Conservation (phyloP, 2,329 filamentous ascomycete species). For the Aureobasidium sp. region DNA sequence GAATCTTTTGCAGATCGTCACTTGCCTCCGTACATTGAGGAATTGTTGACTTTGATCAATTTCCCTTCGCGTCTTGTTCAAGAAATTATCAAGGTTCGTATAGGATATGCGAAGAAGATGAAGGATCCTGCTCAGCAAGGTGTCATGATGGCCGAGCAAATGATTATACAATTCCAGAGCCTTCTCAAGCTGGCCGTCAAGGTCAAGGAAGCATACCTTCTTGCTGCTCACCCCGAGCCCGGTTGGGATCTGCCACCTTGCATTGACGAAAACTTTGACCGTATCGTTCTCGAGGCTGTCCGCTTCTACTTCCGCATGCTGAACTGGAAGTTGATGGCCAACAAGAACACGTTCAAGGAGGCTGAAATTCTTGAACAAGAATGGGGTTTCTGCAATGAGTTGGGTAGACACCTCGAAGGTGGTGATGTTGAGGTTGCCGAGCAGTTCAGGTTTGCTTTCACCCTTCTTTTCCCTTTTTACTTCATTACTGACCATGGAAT, state of each 20-base stretch:
- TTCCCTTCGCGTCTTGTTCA: constrained; percentile 94
- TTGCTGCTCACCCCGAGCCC: constrained; percentile 76
- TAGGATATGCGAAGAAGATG: constrained; percentile 90
- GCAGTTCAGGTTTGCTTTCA: constrained; percentile 58
- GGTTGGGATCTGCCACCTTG: constrained; percentile 95
- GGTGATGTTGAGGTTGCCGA: constrained; percentile 96
- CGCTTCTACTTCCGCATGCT: constrained; percentile 99
- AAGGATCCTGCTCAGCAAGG: constrained; percentile 91
- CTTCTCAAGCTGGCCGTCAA: constrained; percentile 83
- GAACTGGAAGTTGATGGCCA: constrained; percentile 94
- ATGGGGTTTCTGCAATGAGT: constrained; percentile 94
- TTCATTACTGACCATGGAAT: background rate
- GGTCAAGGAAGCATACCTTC: constrained; percentile 83
- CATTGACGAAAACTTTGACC: constrained; percentile 93
- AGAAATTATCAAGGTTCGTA: constrained; percentile 87
- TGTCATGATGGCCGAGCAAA: constrained; percentile 90
- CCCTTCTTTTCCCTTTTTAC: background rate
- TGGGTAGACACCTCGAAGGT: constrained; percentile 82
- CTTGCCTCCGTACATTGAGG: constrained; percentile 91
- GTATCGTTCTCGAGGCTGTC: constrained; percentile 82
- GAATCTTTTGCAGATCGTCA: constrained; percentile 80
- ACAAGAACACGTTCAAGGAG: constrained; percentile 99
- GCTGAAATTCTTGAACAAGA: constrained; percentile 95
- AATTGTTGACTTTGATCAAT: constrained; percentile 90
- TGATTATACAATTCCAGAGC: constrained; percentile 95